Evolutionary conservation across 1,284 basidiomycete species (phyloP), one percentile per base, ranked within the genome.

Genomic region (Melampsora abietis-canadensis): DNA sequence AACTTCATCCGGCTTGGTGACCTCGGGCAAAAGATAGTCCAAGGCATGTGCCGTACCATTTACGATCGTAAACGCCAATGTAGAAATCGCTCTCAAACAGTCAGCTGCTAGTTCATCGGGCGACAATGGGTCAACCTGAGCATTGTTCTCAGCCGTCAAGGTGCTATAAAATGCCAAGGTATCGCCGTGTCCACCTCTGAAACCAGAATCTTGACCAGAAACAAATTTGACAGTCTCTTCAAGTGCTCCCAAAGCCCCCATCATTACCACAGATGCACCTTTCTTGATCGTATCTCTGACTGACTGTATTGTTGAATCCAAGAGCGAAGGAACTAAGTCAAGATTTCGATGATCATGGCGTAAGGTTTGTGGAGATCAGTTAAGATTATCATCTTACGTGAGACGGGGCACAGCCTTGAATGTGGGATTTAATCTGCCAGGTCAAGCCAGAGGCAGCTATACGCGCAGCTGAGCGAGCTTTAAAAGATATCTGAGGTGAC

Each of bases 401-500:
- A 44, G 57, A 54, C n/a, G 48, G 19, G 27, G 37, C 14, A 21
- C 47, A 48, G 10, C 63, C 72, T 51, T 74, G 61, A 48, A 74
- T 74, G 40, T 66, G 72, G 24, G 40, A 74, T 60, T 74, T 74
- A 27, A 74, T 54, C 27, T 74, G 72, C 63, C 63, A 74, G 27
- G 64, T 63, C 31, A 74, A 61, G 2, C 64, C 72, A 37, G 30
- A 47, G n/a, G 64, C 63, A 21, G 72, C 72, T 17, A 74, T 48
- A 27, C 72, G 48, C 27, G 72, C 72, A 37, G 72, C 64, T 19
- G 64, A 31, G 24, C 72, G 63, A 47, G 48, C 40, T 34, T 66
- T 66, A 46, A 37, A 74, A 47, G 64, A 66, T 63, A 66, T 66
- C 46, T 66, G 64, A 54, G 51, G 51, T 21, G 72, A 24, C 46